A percentile compares a stretch with the other conserved stretches of the same genome.
Conservation (phyloP, 73 alveolate species). For the Symbiodinium pilosum region DNA sequence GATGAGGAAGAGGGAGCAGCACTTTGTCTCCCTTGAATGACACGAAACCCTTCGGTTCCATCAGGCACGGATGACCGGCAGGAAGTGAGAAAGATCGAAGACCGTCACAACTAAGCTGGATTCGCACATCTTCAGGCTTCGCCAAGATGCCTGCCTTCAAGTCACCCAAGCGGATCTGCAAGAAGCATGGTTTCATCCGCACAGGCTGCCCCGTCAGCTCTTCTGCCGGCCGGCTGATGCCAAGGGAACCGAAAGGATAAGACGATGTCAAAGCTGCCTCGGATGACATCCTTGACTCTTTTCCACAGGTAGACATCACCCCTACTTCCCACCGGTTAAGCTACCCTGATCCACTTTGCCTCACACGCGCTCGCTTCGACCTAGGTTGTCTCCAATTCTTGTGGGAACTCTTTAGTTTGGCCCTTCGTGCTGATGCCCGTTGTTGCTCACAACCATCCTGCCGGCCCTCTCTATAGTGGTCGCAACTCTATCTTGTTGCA, state of each 20-base stretch:
- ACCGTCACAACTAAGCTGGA: neutral
- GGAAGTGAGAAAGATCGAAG: neutral
- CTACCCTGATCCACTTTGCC: no score
- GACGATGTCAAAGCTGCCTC: neutral
- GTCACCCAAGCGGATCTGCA: neutral
- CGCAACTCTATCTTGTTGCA: no score
- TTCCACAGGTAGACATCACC: no score
- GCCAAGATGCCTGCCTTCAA: conserved; percentile 2
- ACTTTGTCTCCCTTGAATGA: neutral
- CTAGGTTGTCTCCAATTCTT: no score
- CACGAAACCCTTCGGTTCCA: neutral
- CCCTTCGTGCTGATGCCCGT: no score
- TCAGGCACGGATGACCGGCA: neutral
- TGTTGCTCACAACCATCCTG: no score
- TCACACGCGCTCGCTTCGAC: no score
- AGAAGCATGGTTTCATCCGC: neutral
- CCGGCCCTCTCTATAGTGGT: no score
- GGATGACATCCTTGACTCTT: no score
- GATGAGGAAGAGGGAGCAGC: neutral
- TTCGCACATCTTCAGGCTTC: neutral
- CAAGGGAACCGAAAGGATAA: neutral
- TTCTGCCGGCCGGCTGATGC: neutral
- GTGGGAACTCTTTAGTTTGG: no score
- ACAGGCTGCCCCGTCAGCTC: neutral
- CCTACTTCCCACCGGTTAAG: no score